Percentiles rank a stretch among this genome's conserved stretches.
These are phyloP conservation scores for apple (Malus domestica) DNA, from an alignment of 306 rosid species.

Conservation along the genomic window ASM211411v1 NC_041799.1:6726001-6726500, in stretches of 20 bases:
- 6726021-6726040: neutral
- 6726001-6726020: neutral
- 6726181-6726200: neutral
- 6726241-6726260: neutral
- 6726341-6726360: too few relatives aligned
- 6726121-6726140: neutral
- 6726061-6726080: constrained; percentile 11
- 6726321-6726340: neutral
- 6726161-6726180: neutral
- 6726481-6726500: too few relatives aligned
- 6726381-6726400: neutral
- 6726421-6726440: neutral
- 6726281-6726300: neutral
- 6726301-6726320: neutral
- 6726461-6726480: too few relatives aligned
- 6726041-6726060: neutral
- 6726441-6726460: fast-evolving
- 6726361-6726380: too few relatives aligned
- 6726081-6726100: neutral
- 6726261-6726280: neutral
- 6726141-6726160: neutral
- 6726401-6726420: neutral
- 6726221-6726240: too few relatives aligned
- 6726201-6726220: neutral
- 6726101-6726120: neutral